Percentiles rank a stretch among this genome's conserved stretches.
Evolutionary conservation across 345 rosid species (phyloP).

Genomic region (Dovyalis caffra): DNA sequence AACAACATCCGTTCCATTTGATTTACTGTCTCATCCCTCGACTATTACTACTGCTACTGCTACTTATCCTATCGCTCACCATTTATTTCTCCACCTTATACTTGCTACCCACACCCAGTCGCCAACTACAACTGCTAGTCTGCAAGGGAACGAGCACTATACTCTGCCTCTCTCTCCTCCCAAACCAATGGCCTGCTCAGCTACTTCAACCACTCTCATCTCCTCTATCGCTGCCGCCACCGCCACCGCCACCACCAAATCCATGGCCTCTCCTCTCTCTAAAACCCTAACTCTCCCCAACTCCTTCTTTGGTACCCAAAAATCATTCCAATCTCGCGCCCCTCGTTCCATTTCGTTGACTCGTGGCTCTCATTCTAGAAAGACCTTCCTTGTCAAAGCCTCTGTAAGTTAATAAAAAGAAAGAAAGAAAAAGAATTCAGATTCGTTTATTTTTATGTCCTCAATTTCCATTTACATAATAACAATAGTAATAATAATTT

Average conservation of each 20-base stretch:
- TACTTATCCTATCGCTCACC: neutral
- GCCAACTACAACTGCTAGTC: neutral
- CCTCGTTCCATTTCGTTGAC: slow-evolving; percentile 42
- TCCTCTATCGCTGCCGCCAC: slow-evolving; percentile 47
- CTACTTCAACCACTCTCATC: slow-evolving; percentile 59
- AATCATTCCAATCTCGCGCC: slow-evolving; percentile 44
- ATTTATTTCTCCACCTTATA: slow-evolving; percentile 9
- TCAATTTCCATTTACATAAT: neutral
- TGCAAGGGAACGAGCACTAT: neutral
- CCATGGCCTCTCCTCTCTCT: slow-evolving; percentile 32
- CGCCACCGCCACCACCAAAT: slow-evolving; percentile 34
- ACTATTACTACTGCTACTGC: no score
- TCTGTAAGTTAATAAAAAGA: slow-evolving; percentile 41
- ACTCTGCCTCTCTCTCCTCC: neutral
- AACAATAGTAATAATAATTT: neutral
- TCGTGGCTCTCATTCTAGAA: slow-evolving; percentile 41
- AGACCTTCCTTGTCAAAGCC: slow-evolving; percentile 61
- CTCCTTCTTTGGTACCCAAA: slow-evolving; percentile 42
- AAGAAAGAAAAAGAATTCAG: no score
- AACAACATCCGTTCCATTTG: no score
- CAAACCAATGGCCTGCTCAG: slow-evolving; percentile 61
- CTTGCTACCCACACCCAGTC: neutral
- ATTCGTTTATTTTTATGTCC: neutral
- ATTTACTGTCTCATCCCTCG: no score
- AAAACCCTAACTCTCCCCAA: slow-evolving; percentile 42